Evolutionary conservation across 495 filamentous ascomycete species (phyloP).

Genomic region (Tuber umbilicatum): DNA sequence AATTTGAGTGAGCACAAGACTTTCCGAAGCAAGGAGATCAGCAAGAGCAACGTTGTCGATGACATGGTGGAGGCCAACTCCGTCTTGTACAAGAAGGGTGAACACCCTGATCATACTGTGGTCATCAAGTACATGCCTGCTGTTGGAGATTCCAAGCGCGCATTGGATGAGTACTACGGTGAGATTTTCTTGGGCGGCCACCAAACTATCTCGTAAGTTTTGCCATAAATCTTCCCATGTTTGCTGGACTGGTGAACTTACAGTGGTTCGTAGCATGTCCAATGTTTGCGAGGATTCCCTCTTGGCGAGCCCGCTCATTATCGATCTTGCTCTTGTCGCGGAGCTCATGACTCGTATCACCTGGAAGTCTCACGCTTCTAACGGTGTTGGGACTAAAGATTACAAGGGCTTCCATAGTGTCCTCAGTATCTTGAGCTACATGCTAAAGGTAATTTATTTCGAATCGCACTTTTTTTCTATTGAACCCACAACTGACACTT

Average conservation of each 20-base stretch:
- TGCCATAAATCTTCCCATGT: conserved; percentile 5
- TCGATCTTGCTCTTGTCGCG: conserved; percentile 82
- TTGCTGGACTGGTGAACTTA: conserved; percentile 8
- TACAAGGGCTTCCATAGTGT: conserved; percentile 96
- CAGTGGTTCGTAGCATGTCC: conserved; percentile 59
- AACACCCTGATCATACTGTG: conserved; percentile 83
- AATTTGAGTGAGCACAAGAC: conserved; percentile 95
- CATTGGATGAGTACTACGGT: conserved; percentile 96
- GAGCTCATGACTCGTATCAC: conserved; percentile 98
- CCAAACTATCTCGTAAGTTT: conserved; percentile 76
- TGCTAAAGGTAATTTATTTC: conserved; percentile 66
- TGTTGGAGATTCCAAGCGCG: conserved; percentile 98
- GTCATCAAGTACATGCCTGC: conserved; percentile 99
- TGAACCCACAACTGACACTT: conserved; percentile 7
- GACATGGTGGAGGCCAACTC: conserved; percentile 97
- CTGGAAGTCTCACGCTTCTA: conserved; percentile 62
- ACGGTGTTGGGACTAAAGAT: conserved; percentile 51
- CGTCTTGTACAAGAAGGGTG: conserved; percentile 78
- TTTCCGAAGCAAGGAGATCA: conserved; percentile 99
- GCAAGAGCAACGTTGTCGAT: conserved; percentile 97
- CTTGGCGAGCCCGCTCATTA: conserved; percentile 94
- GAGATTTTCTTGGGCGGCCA: conserved; percentile 99
- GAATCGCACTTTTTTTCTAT: neutral
- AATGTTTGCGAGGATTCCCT: conserved; percentile 99
- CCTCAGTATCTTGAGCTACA: conserved; percentile 95